Evolutionary conservation across 179 eudicot species (phyloP), one percentile per base, ranked within the genome.

Genomic region (Nepenthes alata): DNA sequence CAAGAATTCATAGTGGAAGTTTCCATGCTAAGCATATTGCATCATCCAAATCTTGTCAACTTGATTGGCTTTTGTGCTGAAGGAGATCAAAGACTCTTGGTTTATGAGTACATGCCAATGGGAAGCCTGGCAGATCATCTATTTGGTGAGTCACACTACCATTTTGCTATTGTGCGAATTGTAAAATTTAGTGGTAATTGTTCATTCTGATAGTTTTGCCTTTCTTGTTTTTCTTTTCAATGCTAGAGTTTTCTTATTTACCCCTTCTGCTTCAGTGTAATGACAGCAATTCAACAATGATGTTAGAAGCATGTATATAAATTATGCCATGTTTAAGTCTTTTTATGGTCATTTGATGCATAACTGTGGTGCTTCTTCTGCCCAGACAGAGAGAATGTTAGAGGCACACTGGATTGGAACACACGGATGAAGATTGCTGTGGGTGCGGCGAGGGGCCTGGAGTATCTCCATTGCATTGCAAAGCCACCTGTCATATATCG

Each of bases 401-500:
- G 62, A 58, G 68, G 72, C 47, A 74, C 73, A 12, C 57, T 91
- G 65, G 72, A 74, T 48, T 91, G 98, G 98, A 74, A 61, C 54
- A 81, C 85, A n/a, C 74, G 98, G 59, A 68, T 91, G 48, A 91
- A 88, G 78, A 84, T 91, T 37, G 98, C 98, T 38, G 81, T 83
- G 63, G 95, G 91, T 65, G 79, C 95, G 25, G 96, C 98, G 61
- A 77, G 83, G 35, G 98, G 98, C 37, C 76, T 91, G 15, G 78
- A 82, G 65, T 78, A 88, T 73, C 91, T 88, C 37, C 97, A 91
- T 12, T 80, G 85, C 73, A 66, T 64, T 65, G 94, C 97, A 38
- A 82, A 82, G 59, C 96, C 97, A 56, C 96, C 97, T 1, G 97
- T 91, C 56, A 91, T 88, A 38, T 91, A 91, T 60, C 95, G 97